phyloP scores from a whole-genome alignment of 140 eudicot genomes.

The Bidens hawaiensis region DNA sequence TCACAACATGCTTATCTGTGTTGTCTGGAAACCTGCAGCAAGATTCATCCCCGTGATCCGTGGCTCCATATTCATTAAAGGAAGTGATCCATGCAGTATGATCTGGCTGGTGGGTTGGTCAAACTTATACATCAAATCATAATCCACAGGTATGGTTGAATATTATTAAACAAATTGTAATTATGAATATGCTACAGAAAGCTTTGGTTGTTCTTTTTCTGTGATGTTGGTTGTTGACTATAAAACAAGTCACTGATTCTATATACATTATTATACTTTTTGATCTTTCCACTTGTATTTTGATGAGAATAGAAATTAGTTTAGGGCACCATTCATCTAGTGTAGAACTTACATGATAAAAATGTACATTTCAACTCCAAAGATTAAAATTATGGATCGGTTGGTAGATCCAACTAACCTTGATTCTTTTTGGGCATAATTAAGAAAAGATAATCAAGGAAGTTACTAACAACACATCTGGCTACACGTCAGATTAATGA shows the following conservation, averaged over 20 bases:
- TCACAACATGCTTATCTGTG: constrained; percentile 25
- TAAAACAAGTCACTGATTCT: background rate
- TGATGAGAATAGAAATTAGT: background rate
- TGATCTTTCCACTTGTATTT: constrained; percentile 23
- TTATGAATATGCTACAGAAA: constrained; percentile 31
- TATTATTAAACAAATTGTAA: constrained; percentile 24
- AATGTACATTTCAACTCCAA: background rate
- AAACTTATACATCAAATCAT: background rate
- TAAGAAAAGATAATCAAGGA: background rate
- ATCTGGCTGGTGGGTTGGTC: constrained; percentile 10
- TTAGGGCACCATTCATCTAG: background rate
- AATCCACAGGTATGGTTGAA: constrained; percentile 21
- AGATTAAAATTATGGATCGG: background rate
- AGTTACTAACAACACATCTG: background rate
- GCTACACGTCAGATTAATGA: background rate
- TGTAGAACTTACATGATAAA: constrained; percentile 4
- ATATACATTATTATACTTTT: background rate
- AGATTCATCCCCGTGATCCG: constrained; percentile 14
- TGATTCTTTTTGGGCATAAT: background rate
- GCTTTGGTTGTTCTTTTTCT: constrained; percentile 31
- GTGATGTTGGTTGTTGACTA: constrained; percentile 29
- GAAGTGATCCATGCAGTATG: constrained; percentile 26
- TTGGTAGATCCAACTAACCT: background rate
- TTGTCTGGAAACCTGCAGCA: constrained; percentile 28
- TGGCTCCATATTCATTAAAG: background rate